Conservation (phyloP, 495 filamentous ascomycete species). For the Darksidea phi region DNA sequence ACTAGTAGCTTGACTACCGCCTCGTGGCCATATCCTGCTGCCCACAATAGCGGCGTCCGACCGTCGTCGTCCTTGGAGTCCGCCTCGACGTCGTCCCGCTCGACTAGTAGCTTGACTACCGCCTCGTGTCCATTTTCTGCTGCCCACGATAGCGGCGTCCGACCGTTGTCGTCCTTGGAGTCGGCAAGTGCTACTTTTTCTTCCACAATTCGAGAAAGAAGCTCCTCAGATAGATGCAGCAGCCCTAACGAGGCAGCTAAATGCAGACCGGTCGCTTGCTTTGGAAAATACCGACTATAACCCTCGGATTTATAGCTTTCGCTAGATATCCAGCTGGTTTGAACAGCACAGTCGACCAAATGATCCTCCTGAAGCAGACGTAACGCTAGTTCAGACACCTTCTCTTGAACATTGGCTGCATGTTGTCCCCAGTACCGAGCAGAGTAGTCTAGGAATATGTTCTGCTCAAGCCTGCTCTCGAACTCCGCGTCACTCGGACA, state of each 20-base stretch:
- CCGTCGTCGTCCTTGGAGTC: no score
- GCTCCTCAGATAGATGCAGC: background rate
- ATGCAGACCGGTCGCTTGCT: constrained; percentile 3
- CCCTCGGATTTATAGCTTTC: background rate
- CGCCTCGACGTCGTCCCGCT: no score
- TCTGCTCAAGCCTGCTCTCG: constrained; percentile 29
- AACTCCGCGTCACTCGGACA: constrained; percentile 39
- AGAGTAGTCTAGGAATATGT: constrained; percentile 49
- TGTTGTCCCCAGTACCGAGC: constrained; percentile 50
- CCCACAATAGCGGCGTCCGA: no score
- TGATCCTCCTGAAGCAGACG: background rate
- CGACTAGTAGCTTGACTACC: no score
- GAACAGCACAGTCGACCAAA: constrained; percentile 8
- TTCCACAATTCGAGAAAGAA: background rate
- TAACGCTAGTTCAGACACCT: constrained; percentile 21
- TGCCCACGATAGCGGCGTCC: no score
- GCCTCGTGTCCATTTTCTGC: no score
- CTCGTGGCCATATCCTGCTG: no score
- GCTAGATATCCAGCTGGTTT: background rate
- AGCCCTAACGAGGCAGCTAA: constrained; percentile 2
- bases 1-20: no score
- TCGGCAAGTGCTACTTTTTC: background rate
- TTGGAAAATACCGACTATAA: constrained; percentile 1
- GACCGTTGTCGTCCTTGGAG: no score
- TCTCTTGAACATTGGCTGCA: constrained; percentile 36